These are phyloP conservation scores for Tribonema minus DNA, from an alignment of 108 stramenopile species.

Conservation along the genomic window DNA sequence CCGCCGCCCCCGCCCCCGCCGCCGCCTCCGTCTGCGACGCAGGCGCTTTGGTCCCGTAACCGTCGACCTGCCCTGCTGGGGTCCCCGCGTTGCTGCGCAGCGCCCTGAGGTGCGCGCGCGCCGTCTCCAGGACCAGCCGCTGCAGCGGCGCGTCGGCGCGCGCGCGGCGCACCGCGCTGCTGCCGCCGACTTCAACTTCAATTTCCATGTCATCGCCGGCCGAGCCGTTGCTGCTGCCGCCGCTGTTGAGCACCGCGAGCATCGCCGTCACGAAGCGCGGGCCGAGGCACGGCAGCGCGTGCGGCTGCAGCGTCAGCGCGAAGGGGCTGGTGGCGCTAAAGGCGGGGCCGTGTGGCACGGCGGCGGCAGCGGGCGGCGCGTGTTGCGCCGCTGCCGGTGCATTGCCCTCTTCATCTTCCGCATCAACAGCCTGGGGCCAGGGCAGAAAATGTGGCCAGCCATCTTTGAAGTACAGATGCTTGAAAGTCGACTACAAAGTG, in stretches of 20 bases:
- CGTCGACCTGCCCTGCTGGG: not conserved
- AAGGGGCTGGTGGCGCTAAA: slow-evolving; percentile 9
- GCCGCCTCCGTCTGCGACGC: slow-evolving; percentile 19
- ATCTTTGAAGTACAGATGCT: no score
- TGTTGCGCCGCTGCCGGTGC: no score
- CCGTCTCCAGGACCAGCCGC: slow-evolving; percentile 22
- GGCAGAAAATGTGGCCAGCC: no score
- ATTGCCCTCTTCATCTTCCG: no score
- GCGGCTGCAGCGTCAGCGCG: slow-evolving; percentile 14
- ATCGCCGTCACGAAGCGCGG: slow-evolving; percentile 8
- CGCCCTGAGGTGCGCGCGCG: not conserved
- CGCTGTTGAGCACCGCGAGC: slow-evolving; percentile 14
- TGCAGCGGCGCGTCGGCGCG: no score
- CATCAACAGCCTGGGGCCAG: no score
- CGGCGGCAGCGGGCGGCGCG: no score
- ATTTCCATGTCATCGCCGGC: no score
- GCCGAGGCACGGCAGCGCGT: slow-evolving; percentile 26
- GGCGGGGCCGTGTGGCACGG: no score
- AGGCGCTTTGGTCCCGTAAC: not conserved
- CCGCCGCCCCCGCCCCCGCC: slow-evolving; percentile 7
- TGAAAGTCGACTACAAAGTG: no score
- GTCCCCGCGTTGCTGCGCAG: not conserved
- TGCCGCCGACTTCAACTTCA: no score
- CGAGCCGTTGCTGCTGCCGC: not conserved
- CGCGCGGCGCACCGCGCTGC: no score